Conservation (phyloP, 2,329 filamentous ascomycete species). For the Diaporthe citri region DNA sequence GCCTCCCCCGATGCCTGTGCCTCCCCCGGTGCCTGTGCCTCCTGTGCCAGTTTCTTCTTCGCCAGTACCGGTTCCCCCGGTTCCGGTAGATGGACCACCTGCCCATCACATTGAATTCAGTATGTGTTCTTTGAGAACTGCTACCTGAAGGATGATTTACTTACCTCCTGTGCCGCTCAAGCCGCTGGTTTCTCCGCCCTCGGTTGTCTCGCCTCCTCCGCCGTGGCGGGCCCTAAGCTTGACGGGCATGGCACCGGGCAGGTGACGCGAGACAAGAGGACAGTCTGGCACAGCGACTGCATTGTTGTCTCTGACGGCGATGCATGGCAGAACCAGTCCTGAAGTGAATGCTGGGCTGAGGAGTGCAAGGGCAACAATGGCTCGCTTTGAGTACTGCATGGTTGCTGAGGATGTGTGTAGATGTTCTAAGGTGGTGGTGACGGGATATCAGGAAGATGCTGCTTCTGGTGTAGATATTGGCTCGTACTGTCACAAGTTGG, state of each 20-base stretch:
- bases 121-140: background rate
- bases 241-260: conserved; percentile 11
- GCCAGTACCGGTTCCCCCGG: background rate
- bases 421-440: background rate
- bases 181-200: background rate
- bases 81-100: background rate
- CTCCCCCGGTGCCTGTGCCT: background rate
- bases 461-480: background rate
- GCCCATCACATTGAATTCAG: background rate
- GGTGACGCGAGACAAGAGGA: background rate
- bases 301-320: conserved; percentile 6
- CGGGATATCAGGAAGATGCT: background rate
- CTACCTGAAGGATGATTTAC: background rate
- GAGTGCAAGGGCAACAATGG: conserved; percentile 29
- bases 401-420: background rate
- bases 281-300: background rate
- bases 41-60: background rate
- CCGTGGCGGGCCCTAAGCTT: background rate
- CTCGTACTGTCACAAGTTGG: background rate
- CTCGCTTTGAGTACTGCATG: conserved; percentile 34
- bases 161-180: background rate
- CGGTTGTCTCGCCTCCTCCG: background rate
- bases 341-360: conserved; percentile 36
- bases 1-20: background rate
- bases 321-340: conserved; percentile 9